Conservation (phyloP, 2,329 filamentous ascomycete genomes). For the Aureobasidium melanogenum region DNA sequence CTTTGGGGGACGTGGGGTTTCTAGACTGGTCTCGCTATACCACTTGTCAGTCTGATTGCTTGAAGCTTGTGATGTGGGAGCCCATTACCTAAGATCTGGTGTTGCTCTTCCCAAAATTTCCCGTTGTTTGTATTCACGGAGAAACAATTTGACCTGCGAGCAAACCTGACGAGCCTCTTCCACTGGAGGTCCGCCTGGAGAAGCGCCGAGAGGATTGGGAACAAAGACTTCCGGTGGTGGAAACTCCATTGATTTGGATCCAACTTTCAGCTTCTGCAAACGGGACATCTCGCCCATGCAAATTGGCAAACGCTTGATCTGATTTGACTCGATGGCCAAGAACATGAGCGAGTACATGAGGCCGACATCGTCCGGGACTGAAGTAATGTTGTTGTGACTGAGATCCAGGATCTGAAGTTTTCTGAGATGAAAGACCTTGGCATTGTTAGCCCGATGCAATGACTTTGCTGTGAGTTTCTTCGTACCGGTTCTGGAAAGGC, state of each 20-base stretch:
- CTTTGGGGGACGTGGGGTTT: conserved; percentile 65
- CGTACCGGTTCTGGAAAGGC: conserved; percentile 58
- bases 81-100: background rate
- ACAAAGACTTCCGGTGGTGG: conserved; percentile 47
- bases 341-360: conserved; percentile 82
- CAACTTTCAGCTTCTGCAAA: conserved; percentile 79
- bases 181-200: background rate
- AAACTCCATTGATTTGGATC: conserved; percentile 77
- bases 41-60: background rate
- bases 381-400: conserved; percentile 73
- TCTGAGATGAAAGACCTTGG: conserved; percentile 72
- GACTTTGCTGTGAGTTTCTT: conserved; percentile 14
- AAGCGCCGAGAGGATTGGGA: conserved; percentile 29
- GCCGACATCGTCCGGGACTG: conserved; percentile 69
- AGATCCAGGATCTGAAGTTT: conserved; percentile 90
- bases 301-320: conserved; percentile 72
- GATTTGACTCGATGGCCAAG: conserved; percentile 77
- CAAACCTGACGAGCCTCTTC: conserved; percentile 49
- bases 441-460: conserved; percentile 19
- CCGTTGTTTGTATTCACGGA: conserved; percentile 32
- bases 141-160: conserved; percentile 50
- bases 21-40: conserved; percentile 59
- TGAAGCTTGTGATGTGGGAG: too few species aligned
- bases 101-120: conserved; percentile 24
- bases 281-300: conserved; percentile 85